Base-by-base conservation (phyloP, 257 asterid genomes). In the Rehmannia glutinosa region DNA sequence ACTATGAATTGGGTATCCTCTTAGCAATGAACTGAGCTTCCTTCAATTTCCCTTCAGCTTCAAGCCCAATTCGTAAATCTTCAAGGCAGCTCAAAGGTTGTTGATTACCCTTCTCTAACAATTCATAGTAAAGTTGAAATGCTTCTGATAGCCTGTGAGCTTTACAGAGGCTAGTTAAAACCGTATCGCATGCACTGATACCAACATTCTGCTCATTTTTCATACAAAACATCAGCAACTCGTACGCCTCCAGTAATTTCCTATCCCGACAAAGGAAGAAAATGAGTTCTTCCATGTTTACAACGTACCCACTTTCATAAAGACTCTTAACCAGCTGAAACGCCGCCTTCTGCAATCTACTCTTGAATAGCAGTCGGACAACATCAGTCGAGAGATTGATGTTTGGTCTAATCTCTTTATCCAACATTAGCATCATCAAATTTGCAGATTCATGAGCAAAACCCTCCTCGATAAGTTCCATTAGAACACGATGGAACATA, bases 21-120 rank as follows among this genome's bases (percentile, higher is more conserved):
- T 84, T 82, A 36, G 87, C 74, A 61, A 92, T 83, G 70, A 92
- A 92, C 62, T 89, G 88, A 53, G 96, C 88, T 73, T 87, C 97
- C 75, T 81, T 82, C 55, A 62, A 43, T 56, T 73, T 92, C 35
- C 97, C 97, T 59, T 70, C 80, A 35, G 76, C 82, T 73, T 84
- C 84, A 16, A 87, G 92, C 25, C 73, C 87, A 39, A 36, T 60
- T 72, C 64, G 77, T 60, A 92, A 78, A 13, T 77, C 89, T 62
- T 76, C 82, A 30, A 89, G 77, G 75, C 88, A 77, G 76, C 69
- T 67, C 65, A 82, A 73, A 52, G 92, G 92, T 53, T 41, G 89
- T 42, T 74, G 62, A 49, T 77, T 27, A 64, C 79, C 83, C 74
- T 81, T 83, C 67, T 92, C 98, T 38, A 89, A 62, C 70, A 85